Conservation (phyloP, 2,329 filamentous ascomycete species). For the Dothidotthia symphoricarpi region DNA sequence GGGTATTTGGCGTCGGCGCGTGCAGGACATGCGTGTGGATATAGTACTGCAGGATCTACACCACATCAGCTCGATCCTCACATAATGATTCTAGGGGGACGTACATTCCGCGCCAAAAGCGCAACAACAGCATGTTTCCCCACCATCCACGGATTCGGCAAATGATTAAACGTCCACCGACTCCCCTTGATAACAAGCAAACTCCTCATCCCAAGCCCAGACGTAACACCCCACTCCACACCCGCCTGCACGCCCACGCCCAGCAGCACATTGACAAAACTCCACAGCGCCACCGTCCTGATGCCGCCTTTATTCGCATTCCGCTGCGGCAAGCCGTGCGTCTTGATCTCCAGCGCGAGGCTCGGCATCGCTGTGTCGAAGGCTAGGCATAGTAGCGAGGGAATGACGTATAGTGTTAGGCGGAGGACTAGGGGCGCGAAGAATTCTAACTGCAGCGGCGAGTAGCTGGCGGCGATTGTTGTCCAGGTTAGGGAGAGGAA, state of each 20-base stretch:
- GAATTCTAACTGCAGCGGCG: constrained; percentile 72
- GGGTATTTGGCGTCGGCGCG: constrained; percentile 26
- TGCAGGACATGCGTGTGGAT: constrained; percentile 74
- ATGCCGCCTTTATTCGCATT: constrained; percentile 42
- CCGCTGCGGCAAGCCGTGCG: constrained; percentile 49
- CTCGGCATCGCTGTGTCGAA: constrained; percentile 72
- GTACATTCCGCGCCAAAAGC: constrained; percentile 58
- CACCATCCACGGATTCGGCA: constrained; percentile 64
- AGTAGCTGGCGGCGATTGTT: constrained; percentile 74
- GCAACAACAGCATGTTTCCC: constrained; percentile 55
- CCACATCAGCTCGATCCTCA: no score
- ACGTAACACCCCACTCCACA: constrained; percentile 56
- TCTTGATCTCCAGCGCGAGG: constrained; percentile 67
- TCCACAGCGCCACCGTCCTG: constrained; percentile 53
- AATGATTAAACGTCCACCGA: constrained; percentile 57
- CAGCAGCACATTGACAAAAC: constrained; percentile 56
- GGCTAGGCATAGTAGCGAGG: constrained; percentile 68
- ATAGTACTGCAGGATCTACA: constrained; percentile 65
- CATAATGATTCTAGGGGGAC: no score
- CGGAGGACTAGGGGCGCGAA: constrained; percentile 68
- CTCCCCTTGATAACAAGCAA: constrained; percentile 60
- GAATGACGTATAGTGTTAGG: constrained; percentile 68
- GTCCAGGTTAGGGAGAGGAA: constrained; percentile 93
- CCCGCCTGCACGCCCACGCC: constrained; percentile 54
- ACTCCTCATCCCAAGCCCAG: constrained; percentile 54